Evolutionary conservation across 1,284 basidiomycete species (phyloP), one percentile per base, ranked within the genome.

Genomic region (Marasmius oreades): DNA sequence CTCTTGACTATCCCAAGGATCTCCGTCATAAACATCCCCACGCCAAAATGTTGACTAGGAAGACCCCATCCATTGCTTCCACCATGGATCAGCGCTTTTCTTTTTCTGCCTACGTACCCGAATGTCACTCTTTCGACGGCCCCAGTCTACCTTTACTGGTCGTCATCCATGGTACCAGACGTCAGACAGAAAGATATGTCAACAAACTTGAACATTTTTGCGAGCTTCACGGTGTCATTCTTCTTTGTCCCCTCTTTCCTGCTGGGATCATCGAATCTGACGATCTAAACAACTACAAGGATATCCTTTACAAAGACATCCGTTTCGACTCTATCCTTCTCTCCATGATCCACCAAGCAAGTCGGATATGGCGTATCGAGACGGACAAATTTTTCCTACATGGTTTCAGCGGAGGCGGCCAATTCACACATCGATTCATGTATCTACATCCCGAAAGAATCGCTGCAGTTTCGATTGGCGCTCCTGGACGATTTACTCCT

Each of bases 331-430:
- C 37, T 0, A 48, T 67, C 23, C 59, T 68, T 8, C 59, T 68
- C 3, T 53, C 59, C 1, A 67, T 68, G 63, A 52, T 67, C 5
- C 55, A 59, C 3, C 67, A 68, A 48, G 67, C 64, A 12, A 58
- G 51, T 18, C 22, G 26, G 1, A 55, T 58, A 4, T 67, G 64
- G 64, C 57, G 58, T 16, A 43, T 67, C 14, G 33, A 56, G 11
- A 60, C 59, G 23, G 59, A 59, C 11, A 39, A 53, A 26, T 60
- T 68, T 34, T 65, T 58, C 28, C 23, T 68, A 28, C 64, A 68
- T 47, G 66, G 66, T 1, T 67, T 66, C 51, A 66, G 65, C 54
- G 66, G 56, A 2, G 66, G 66, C 10, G 65, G 60, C 2, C 66
- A 68, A 39, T 68, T 68, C 42, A 64, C 61, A 31, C 66, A 66